Base-by-base conservation (phyloP, 129 eudicot species). In the Tagetes patula region DNA sequence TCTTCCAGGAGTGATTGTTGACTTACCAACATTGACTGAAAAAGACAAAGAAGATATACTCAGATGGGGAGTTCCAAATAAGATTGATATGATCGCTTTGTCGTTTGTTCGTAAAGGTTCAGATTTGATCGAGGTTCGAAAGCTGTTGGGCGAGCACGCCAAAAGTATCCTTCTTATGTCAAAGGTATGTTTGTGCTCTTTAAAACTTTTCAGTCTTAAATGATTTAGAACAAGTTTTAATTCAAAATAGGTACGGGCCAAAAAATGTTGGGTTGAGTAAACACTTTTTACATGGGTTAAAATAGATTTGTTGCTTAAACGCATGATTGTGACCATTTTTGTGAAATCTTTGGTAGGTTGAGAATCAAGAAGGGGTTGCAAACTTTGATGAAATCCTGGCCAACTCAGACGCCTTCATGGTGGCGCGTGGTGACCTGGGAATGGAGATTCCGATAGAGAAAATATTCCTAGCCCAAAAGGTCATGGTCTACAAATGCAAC, bases 41-140 rank as follows among this genome's bases (percentile, higher is more conserved):
- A 86, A 89, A 63, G 92, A 89, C 80, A 89, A 69, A 65, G 96
- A 86, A 61, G 96, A 89, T 77, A 89, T 89, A 34, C 76, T 86
- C 12, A 78, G 36, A 4, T 89, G 96, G 96, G 91, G 96, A 10
- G 83, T 89, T 40, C 96, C 91, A 6, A 88, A 88, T n/a, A 80
- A 84, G 69, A 88, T 88, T 14, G 96, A 88, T 50, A 88, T 88
- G 78, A 88, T 88, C 50, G 95, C 95, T 40, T 53, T 88, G 78
- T 88, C 95, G 3, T 88, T 88, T 60, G 95, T 88, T 30, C 90
- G 95, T 12, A 88, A 88, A 79, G 95, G 95, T 62, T 88, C 96
- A 0, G 96, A 88, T 70, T 83, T 88, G 14, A 47, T 85, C 3
- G 77, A 84, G 83, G 96, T 88, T 40, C 70, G 96, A 13, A 88